A percentile compares a stretch with the other conserved stretches of the same genome.
These are phyloP conservation scores for Fusarium sp. DNA, from an alignment of 2,329 filamentous ascomycete genomes.

Conservation along the genomic window DNA sequence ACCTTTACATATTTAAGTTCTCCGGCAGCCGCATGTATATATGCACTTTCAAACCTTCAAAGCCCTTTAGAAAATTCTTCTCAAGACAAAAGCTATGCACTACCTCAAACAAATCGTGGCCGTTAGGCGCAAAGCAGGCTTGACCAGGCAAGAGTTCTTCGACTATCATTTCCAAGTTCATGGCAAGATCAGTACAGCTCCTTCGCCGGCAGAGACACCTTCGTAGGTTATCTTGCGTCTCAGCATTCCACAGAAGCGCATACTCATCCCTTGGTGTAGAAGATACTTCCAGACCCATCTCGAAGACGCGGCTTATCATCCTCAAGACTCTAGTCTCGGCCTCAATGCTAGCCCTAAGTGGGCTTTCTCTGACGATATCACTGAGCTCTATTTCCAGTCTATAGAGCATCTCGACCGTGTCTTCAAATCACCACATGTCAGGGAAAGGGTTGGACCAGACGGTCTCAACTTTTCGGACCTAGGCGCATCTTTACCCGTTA, in stretches of 20 bases:
- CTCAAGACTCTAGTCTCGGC: neutral
- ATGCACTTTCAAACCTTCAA: too few species aligned
- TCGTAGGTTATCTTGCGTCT: neutral
- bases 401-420: neutral
- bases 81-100: neutral
- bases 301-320: neutral
- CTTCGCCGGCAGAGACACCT: neutral
- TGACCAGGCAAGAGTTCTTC: conserved; percentile 1
- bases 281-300: conserved; percentile 3
- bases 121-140: neutral
- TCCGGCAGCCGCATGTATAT: too few species aligned
- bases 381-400: neutral
- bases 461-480: neutral
- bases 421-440: neutral
- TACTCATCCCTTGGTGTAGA: neutral
- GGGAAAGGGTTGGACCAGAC: neutral
- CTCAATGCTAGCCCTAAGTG: neutral
- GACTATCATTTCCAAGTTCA: conserved; percentile 5
- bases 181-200: neutral
- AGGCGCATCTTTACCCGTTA: neutral
- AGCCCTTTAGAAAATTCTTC: too few species aligned
- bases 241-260: too few species aligned
- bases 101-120: conserved; percentile 1
- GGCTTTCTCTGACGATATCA: conserved; percentile 5
- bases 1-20: too few species aligned